Conservation (phyloP, 2,329 filamentous ascomycete genomes). For the Hymenoscyphus albidus region DNA sequence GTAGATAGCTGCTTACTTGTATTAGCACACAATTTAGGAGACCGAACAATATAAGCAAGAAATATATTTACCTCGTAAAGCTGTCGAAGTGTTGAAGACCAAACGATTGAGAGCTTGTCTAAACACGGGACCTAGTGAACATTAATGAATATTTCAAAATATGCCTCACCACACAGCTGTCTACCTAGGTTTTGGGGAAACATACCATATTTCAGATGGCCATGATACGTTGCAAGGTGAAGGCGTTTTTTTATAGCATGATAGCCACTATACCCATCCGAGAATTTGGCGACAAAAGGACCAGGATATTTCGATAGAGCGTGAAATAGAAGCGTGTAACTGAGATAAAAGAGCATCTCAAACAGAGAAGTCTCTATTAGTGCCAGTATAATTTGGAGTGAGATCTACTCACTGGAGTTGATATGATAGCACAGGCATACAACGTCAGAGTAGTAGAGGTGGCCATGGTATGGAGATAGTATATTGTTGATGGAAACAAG, state of each 20-base stretch:
- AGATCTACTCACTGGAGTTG: too few relatives aligned
- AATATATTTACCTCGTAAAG: constrained; percentile 5
- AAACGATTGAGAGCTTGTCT: constrained; percentile 11
- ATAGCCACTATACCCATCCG: constrained; percentile 9
- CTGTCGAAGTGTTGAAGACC: constrained; percentile 2
- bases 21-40: not conserved
- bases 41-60: not conserved
- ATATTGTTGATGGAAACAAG: too few relatives aligned
- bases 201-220: constrained; percentile 5
- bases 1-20: constrained; percentile 1
- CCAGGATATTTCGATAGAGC: not conserved
- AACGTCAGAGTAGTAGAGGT: too few relatives aligned
- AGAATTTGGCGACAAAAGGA: constrained; percentile 5
- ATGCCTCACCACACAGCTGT: not conserved
- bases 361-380: too few relatives aligned
- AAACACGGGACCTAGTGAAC: not conserved
- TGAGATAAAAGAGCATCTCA: too few relatives aligned
- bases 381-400: too few relatives aligned
- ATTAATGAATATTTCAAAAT: not conserved
- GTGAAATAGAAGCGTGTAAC: not conserved
- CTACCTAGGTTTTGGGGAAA: not conserved
- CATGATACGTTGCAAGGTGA: not conserved
- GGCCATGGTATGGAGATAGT: too few relatives aligned
- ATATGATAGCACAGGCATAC: too few relatives aligned
- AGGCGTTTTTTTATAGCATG: not conserved